Percentiles rank a stretch among this genome's conserved stretches.
Conservation (phyloP, 805 yeast species). For the Wickerhamiella occidentalis region DNA sequence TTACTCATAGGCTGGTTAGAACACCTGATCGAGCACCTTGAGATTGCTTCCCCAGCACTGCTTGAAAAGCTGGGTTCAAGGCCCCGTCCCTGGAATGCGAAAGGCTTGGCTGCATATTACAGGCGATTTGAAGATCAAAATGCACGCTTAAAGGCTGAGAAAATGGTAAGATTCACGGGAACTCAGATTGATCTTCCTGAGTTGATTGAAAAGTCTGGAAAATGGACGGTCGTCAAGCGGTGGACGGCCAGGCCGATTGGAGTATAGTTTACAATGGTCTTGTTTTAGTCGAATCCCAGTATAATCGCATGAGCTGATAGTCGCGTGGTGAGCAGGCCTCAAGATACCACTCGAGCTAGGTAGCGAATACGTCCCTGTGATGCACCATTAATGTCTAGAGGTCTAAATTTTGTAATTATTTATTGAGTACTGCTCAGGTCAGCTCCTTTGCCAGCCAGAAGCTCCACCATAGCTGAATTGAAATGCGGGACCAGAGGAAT, state of each 20-base stretch:
- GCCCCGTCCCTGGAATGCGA: conserved; percentile 24
- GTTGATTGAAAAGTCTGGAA: background rate
- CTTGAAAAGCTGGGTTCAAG: background rate
- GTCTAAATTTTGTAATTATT: too few species aligned
- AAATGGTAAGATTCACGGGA: conserved; percentile 19
- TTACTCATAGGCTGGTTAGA: conserved; percentile 18
- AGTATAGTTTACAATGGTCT: too few species aligned
- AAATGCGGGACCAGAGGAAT: too few species aligned
- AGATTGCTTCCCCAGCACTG: background rate
- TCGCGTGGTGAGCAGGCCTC: too few species aligned
- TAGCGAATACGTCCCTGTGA: too few species aligned
- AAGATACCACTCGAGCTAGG: too few species aligned
- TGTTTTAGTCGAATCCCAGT: too few species aligned
- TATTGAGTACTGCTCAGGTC: too few species aligned
- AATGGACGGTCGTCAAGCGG: conserved; percentile 14
- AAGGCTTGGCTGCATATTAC: conserved; percentile 17
- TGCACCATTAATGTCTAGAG: too few species aligned
- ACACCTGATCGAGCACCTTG: conserved; percentile 12
- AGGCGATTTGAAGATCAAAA: background rate
- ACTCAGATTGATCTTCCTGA: conserved; percentile 8
- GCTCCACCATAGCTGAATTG: too few species aligned
- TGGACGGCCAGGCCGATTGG: conserved; percentile 20
- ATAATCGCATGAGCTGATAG: too few species aligned
- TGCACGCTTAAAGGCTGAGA: conserved; percentile 12
- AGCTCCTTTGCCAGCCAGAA: too few species aligned